Percentiles rank a stretch among this genome's conserved stretches.
phyloP scores from a whole-genome alignment of 2,329 filamentous ascomycete species.

The Mycosphaerelloides madeirae region DNA sequence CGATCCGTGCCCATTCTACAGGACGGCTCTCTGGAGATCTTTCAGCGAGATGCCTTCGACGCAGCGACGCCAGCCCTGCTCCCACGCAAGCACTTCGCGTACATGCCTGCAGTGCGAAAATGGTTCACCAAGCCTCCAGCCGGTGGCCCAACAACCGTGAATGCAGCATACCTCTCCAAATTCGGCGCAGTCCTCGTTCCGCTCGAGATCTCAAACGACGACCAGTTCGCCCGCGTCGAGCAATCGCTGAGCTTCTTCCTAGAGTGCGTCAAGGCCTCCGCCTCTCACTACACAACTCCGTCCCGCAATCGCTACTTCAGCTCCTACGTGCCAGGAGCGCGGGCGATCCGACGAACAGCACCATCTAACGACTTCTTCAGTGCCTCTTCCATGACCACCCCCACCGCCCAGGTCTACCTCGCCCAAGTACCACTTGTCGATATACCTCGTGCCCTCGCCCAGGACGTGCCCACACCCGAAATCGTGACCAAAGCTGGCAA shows the following conservation, averaged over 20 bases:
- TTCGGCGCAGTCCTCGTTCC: slow-evolving; percentile 51
- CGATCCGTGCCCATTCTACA: slow-evolving; percentile 23
- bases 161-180: slow-evolving; percentile 42
- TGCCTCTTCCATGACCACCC: slow-evolving; percentile 17
- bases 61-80: slow-evolving; percentile 52
- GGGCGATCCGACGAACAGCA: slow-evolving; percentile 17
- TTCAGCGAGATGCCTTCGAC: slow-evolving; percentile 51
- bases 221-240: slow-evolving; percentile 53
- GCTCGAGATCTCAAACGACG: slow-evolving; percentile 52
- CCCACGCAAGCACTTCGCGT: slow-evolving; percentile 38
- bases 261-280: slow-evolving; percentile 40
- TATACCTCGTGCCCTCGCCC: slow-evolving; percentile 58
- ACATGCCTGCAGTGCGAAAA: slow-evolving; percentile 51
- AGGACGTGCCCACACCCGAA: slow-evolving; percentile 64
- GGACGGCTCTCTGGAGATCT: slow-evolving; percentile 36
- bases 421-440: slow-evolving; percentile 72
- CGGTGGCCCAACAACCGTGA: slow-evolving; percentile 13
- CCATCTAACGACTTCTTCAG: slow-evolving; percentile 28
- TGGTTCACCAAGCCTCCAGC: slow-evolving; percentile 50
- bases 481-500: slow-evolving; percentile 61
- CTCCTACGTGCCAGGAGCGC: slow-evolving; percentile 24
- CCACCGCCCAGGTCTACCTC: slow-evolving; percentile 62
- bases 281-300: slow-evolving; percentile 15
- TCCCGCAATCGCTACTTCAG: slow-evolving; percentile 26
- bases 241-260: slow-evolving; percentile 63